A percentile compares a stretch with the other conserved stretches of the same genome.
Conservation (phyloP, 106 monocot genomes). For the Amphibolis antarctica region DNA sequence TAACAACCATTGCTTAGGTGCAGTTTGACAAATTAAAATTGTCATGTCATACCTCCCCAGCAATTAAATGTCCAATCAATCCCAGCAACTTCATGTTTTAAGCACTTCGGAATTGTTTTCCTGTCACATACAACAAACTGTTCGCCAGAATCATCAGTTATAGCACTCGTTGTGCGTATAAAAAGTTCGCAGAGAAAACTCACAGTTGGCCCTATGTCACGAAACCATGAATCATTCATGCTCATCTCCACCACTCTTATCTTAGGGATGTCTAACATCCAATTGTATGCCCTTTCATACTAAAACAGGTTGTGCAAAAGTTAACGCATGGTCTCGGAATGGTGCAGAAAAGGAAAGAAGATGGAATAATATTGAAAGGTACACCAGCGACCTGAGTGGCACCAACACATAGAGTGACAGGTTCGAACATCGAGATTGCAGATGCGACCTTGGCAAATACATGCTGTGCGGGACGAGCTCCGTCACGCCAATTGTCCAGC, state of each 20-base stretch:
- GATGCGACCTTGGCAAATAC: conserved; percentile 45
- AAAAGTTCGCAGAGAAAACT: conserved; percentile 8
- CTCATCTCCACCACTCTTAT: conserved; percentile 92
- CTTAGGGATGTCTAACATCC: conserved; percentile 25
- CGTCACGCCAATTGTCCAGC: conserved; percentile 81
- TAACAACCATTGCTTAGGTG: neutral
- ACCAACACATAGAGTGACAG: conserved; percentile 56
- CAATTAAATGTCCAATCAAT: conserved; percentile 93
- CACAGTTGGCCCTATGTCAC: conserved; percentile 90
- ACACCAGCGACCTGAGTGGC: conserved; percentile 35
- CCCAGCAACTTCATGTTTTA: conserved; percentile 48
- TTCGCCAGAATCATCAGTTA: conserved; percentile 11
- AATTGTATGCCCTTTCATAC: conserved; percentile 46
- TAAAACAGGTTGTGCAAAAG: conserved; percentile 10
- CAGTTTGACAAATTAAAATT: neutral
- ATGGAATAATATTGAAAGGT: neutral
- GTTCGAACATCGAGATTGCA: conserved; percentile 77
- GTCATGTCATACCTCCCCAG: conserved; percentile 71
- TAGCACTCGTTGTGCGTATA: neutral
- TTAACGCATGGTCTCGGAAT: neutral
- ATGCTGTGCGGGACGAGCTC: conserved; percentile 34
- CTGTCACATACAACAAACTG: conserved; percentile 67
- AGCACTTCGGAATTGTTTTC: conserved; percentile 9
- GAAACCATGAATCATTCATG: conserved; percentile 99
- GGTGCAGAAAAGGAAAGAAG: neutral